These are phyloP conservation scores for Pilasporangium apinafurcum DNA, from an alignment of 352 stramenopile species.

Conservation along the genomic window DNA sequence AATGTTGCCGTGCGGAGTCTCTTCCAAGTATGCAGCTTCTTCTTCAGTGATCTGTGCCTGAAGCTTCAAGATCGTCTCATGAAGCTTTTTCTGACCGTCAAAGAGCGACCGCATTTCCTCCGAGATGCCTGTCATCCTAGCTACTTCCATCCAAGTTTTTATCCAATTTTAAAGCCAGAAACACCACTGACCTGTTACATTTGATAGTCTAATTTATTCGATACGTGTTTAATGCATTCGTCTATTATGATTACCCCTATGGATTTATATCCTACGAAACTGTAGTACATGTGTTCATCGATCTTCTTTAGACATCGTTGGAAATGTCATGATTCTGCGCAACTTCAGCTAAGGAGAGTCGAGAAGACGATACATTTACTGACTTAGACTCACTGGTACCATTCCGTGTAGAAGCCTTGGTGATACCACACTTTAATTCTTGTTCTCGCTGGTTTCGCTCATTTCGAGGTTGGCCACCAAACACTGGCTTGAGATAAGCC, in stretches of 20 bases:
- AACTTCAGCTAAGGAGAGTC: conserved; percentile 48
- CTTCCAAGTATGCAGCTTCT: conserved; percentile 72
- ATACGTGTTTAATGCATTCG: not conserved
- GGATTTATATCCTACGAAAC: no score
- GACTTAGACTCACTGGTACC: not conserved
- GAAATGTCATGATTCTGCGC: conserved; percentile 37
- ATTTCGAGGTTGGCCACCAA: conserved; percentile 32
- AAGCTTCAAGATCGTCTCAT: conserved; percentile 63
- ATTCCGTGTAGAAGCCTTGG: not conserved
- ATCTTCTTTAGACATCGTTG: conserved; percentile 20
- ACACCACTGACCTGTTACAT: not conserved
- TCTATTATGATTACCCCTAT: no score
- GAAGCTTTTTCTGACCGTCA: conserved; percentile 58
- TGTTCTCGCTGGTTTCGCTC: not conserved
- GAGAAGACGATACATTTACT: conserved; percentile 14
- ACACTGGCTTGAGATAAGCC: conserved; percentile 68
- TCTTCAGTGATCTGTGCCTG: conserved; percentile 77
- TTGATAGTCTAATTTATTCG: not conserved
- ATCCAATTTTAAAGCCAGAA: not conserved
- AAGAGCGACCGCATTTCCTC: conserved; percentile 70
- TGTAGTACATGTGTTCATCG: no score
- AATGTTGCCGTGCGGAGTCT: conserved; percentile 84
- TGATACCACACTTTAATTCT: no score
- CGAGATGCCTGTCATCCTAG: conserved; percentile 32
- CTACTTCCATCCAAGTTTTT: conserved; percentile 5